Evolutionary conservation across 257 asterid species (phyloP), one percentile per base, ranked within the genome.

Genomic region (Voacanga thouarsii): DNA sequence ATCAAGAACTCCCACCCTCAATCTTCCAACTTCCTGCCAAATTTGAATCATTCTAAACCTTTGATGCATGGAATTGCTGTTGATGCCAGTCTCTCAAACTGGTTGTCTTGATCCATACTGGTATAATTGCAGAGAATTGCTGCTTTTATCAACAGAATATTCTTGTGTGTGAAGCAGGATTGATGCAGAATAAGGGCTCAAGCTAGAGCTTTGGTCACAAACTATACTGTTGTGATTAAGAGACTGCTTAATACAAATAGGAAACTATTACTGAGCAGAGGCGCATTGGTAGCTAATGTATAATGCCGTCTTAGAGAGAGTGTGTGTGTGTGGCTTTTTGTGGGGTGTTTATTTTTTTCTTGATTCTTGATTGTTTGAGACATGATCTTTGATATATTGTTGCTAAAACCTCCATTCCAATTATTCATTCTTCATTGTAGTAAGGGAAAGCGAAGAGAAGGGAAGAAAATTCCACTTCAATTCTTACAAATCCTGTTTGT

Each of bases 11-110:
- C 78, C 24, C 49, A 75, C 57, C 75, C 79, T 72, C 65, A 53
- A 41, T 71, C 75, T 53, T 55, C 63, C 44, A 74, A 79, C 69
- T 47, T 72, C 16, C 60, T 11, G 44, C 67, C 67, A 53, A 51
- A 41, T 37, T 12, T 45, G 18, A 71, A 70, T 37, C 49, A 11
- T 64, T 24, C 64, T 4, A 74, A 41, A 72, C 43, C 68, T 49
- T 24, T 15, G 26, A 70, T 19, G 71, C 82, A 47, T 12, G 86
- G 55, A n/a, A 50, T 82, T 76, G 74, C 89, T 56, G 92, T 88
- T 63, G 88, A 88, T 86, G 84, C 89, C 50, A 89, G 94, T 74
- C 91, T 91, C 75, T 81, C 94, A 16, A 88, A 85, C 72, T 91
- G 96, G 94, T 60, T 88, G 81, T 75, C 79, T 69, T 69, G 83